Conservation (phyloP, 2,329 filamentous ascomycete genomes). For the Phyllosticta citrichinensis region DNA sequence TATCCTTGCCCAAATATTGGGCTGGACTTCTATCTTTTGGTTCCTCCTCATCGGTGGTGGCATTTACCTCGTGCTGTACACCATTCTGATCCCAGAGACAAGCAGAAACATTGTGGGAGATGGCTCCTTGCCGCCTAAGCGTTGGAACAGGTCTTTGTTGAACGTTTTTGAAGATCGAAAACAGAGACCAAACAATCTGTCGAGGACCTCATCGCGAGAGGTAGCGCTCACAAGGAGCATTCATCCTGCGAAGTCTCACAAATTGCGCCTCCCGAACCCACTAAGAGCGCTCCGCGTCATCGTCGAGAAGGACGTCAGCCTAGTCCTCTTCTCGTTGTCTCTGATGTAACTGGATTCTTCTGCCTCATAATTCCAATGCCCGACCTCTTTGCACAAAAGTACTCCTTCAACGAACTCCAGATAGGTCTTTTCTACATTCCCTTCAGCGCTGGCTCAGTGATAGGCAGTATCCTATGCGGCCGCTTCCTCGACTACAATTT, state of each 20-base stretch:
- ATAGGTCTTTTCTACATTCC: constrained; percentile 25
- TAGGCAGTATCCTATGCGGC: constrained; percentile 36
- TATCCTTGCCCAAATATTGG: constrained; percentile 37
- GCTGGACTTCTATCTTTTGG: constrained; percentile 36
- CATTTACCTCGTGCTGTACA: constrained; percentile 16
- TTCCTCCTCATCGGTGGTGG: constrained; percentile 25
- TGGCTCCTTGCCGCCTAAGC: constrained; percentile 21
- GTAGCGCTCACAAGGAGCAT: constrained; percentile 13
- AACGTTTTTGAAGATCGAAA: constrained; percentile 1
- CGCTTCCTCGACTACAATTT: constrained; percentile 63
- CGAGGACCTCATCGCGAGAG: constrained; percentile 11
- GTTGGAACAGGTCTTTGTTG: constrained; percentile 6
- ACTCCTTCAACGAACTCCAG: constrained; percentile 35
- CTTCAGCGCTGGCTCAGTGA: constrained; percentile 24
- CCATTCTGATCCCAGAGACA: constrained; percentile 28
- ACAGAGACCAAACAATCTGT: constrained; percentile 6
- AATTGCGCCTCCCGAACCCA: constrained; percentile 33
- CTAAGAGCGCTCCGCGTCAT: constrained; percentile 28
- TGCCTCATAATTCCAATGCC: constrained; percentile 32
- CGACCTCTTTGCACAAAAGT: constrained; percentile 32
- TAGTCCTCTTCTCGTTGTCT: constrained; percentile 21
- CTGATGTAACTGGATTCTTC: constrained; percentile 21
- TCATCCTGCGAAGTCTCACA: constrained; percentile 15
- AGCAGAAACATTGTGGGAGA: constrained; percentile 33
- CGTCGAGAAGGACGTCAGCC: constrained; percentile 26